Conservation (phyloP, 768 basidiomycete genomes). For the Daedaleopsis nitida region DNA sequence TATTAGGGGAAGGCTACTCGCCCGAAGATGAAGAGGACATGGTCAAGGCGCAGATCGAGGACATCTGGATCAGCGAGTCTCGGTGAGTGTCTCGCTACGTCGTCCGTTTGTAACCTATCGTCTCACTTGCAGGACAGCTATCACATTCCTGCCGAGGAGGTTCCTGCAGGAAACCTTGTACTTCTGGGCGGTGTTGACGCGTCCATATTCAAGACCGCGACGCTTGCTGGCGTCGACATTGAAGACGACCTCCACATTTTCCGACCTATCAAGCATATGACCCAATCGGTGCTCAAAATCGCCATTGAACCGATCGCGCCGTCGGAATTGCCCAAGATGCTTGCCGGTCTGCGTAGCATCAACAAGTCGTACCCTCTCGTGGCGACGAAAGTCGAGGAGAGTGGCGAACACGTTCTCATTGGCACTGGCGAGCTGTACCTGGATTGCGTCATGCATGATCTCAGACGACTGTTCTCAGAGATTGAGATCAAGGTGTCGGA, state of each 20-base stretch:
- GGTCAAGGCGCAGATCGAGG: slow-evolving; percentile 81
- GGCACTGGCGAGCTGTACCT: slow-evolving; percentile 97
- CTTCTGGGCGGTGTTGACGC: slow-evolving; percentile 91
- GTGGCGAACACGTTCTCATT: slow-evolving; percentile 94
- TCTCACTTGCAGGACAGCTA: slow-evolving; percentile 54
- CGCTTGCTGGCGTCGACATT: slow-evolving; percentile 69
- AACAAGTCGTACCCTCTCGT: slow-evolving; percentile 98
- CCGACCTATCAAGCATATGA: slow-evolving; percentile 94
- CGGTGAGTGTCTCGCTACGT: slow-evolving; percentile 51
- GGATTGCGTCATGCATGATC: slow-evolving; percentile 96
- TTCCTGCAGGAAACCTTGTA: slow-evolving; percentile 90
- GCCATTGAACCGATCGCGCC: slow-evolving; percentile 98
- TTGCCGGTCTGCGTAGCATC: slow-evolving; percentile 93
- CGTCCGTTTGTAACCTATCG: background rate
- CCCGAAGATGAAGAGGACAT: slow-evolving; percentile 99
- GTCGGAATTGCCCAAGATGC: slow-evolving; percentile 98
- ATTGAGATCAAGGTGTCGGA: slow-evolving; percentile 99
- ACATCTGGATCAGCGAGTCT: slow-evolving; percentile 89
- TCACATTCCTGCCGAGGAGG: slow-evolving; percentile 85
- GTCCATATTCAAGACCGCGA: slow-evolving; percentile 95
- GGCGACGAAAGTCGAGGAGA: slow-evolving; percentile 96
- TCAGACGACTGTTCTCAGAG: slow-evolving; percentile 90
- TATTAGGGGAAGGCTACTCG: slow-evolving; percentile 97
- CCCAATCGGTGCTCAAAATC: slow-evolving; percentile 94
- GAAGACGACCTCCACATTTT: slow-evolving; percentile 94